phyloP scores from a whole-genome alignment of 306 rosid species.

The Hippophae gyantsensis region DNA sequence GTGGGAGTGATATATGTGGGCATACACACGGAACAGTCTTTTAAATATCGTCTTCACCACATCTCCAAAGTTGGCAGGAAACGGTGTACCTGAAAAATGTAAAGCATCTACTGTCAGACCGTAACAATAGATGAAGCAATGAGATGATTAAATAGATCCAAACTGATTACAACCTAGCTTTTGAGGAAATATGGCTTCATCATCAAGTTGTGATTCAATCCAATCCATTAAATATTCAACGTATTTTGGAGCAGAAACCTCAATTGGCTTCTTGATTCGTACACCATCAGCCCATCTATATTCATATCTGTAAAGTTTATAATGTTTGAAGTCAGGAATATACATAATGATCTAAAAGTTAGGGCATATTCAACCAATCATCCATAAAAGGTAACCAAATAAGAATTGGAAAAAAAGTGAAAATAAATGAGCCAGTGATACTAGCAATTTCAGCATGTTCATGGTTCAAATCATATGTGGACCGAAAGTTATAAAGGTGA shows the following conservation, averaged over 20 bases:
- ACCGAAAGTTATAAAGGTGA: no score
- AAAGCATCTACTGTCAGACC: slow-evolving; percentile 1
- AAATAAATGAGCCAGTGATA: no score
- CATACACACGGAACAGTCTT: no score
- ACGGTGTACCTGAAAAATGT: slow-evolving; percentile 67
- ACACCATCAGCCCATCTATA: slow-evolving; percentile 99
- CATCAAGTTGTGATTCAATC: slow-evolving; percentile 96
- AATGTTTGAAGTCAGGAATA: slow-evolving; percentile 2
- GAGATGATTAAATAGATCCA: background rate
- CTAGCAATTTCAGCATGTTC: no score
- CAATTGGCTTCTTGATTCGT: slow-evolving; percentile 92
- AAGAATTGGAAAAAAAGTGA: no score
- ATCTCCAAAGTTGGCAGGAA: slow-evolving; percentile 90
- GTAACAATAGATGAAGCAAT: background rate
- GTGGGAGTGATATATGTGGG: no score
- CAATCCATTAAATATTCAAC: slow-evolving; percentile 99
- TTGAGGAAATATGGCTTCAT: slow-evolving; percentile 97
- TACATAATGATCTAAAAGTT: background rate
- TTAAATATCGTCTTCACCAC: slow-evolving; percentile 71
- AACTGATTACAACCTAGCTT: slow-evolving; percentile 56
- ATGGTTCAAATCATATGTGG: no score
- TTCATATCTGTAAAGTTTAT: slow-evolving; percentile 59
- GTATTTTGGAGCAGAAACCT: slow-evolving; percentile 98
- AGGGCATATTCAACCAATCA: no score
- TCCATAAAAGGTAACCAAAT: no score